phyloP scores from a whole-genome alignment of 2,329 filamentous ascomycete genomes.

The Fusarium sp. region DNA sequence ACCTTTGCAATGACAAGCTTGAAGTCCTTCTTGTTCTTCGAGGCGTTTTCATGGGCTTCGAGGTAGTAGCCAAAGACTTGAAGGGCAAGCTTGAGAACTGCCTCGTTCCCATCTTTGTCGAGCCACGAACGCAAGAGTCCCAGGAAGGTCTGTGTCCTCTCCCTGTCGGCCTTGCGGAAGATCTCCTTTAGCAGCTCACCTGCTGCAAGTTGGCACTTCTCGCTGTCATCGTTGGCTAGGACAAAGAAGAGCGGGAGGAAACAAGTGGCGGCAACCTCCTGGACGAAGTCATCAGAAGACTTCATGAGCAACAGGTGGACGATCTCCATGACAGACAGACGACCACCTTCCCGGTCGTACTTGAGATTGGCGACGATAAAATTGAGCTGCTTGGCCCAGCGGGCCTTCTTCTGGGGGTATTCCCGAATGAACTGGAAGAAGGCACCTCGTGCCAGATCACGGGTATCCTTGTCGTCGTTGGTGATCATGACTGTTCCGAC shows the following conservation, averaged over 20 bases:
- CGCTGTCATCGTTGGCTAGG: conserved; percentile 88
- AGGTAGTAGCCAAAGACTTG: conserved; percentile 89
- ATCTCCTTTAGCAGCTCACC: conserved; percentile 83
- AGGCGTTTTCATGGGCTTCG: conserved; percentile 70
- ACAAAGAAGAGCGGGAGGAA: conserved; percentile 90
- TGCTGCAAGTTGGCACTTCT: conserved; percentile 86
- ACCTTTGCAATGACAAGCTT: conserved; percentile 70
- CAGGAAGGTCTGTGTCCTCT: conserved; percentile 78
- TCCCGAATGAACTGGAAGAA: conserved; percentile 96
- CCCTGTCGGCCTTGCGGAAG: conserved; percentile 81
- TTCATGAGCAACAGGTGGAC: conserved; percentile 89
- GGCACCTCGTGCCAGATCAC: conserved; percentile 87
- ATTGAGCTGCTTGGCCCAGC: conserved; percentile 88
- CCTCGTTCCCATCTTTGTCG: conserved; percentile 77
- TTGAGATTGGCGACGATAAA: conserved; percentile 93
- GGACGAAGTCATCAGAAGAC: conserved; percentile 82
- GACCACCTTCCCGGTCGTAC: conserved; percentile 88
- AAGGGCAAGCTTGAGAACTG: conserved; percentile 79
- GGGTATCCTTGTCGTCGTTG: conserved; percentile 89
- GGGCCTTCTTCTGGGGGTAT: conserved; percentile 90
- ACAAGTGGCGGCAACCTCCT: conserved; percentile 83
- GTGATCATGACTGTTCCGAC: conserved; percentile 94
- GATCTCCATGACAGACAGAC: conserved; percentile 93
- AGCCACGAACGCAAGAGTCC: conserved; percentile 80
- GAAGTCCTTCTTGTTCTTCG: conserved; percentile 76